Conservation (phyloP, 495 filamentous ascomycete species). For the Talaromyces nanjingensis region DNA sequence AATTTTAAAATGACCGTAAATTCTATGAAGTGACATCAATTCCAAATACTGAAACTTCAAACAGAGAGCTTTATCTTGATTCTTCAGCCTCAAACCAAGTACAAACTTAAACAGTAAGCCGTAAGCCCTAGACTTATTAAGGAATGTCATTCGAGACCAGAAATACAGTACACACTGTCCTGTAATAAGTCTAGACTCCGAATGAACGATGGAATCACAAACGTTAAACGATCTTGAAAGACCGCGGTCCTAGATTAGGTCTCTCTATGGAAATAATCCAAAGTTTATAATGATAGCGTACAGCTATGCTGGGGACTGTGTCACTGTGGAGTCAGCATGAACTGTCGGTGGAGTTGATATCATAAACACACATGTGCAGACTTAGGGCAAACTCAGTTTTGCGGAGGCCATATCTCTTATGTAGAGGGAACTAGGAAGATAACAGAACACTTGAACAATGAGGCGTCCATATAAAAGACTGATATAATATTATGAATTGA, state of each 20-base stretch:
- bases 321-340: background rate
- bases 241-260: background rate
- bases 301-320: no score
- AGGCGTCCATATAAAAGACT: background rate
- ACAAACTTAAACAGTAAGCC: constrained; percentile 15
- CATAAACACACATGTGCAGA: background rate
- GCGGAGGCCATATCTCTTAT: background rate
- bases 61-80: no score
- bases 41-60: no score
- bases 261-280: background rate
- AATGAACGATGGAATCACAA: background rate
- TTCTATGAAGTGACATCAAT: no score
- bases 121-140: background rate
- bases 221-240: background rate
- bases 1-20: no score
- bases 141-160: background rate
- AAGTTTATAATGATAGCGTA: background rate
- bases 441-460: background rate
- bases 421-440: background rate
- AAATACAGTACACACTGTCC: background rate
- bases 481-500: background rate
- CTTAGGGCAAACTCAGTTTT: background rate
- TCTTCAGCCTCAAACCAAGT: no score
- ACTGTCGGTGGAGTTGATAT: background rate
- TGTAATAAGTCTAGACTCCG: background rate